Percentiles rank a stretch among this genome's conserved stretches.
phyloP scores from a whole-genome alignment of 148 eudicot genomes.

The Fagopyrum tataricum region DNA sequence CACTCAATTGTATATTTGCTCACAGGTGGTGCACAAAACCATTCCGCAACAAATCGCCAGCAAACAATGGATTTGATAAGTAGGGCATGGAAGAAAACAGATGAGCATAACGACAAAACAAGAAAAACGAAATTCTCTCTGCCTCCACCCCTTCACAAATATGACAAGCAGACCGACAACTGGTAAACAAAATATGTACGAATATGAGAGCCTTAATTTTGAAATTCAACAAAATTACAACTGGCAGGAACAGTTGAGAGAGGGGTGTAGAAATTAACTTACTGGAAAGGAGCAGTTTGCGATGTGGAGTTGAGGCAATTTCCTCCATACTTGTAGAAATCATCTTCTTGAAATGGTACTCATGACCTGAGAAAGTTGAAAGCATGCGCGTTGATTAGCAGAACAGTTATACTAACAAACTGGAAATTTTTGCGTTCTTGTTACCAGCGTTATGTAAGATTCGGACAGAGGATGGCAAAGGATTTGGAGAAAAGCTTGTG shows the following conservation, averaged over 20 bases:
- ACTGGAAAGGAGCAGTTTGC: slow-evolving; percentile 44
- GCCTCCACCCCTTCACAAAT: background rate
- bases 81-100: background rate
- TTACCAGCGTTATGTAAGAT: background rate
- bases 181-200: slow-evolving; percentile 7
- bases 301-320: slow-evolving; percentile 29
- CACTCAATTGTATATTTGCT: background rate
- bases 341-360: slow-evolving; percentile 13
- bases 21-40: background rate
- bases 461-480: background rate
- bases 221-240: background rate
- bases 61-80: slow-evolving; percentile 7
- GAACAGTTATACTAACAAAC: background rate
- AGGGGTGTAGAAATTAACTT: slow-evolving; percentile 16
- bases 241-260: background rate
- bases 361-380: background rate
- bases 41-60: background rate
- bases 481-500: background rate
- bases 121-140: background rate
- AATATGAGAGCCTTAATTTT: background rate
- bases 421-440: background rate
- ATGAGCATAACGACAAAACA: slow-evolving; percentile 12
- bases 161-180: background rate
- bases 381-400: no score
- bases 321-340: slow-evolving; percentile 19